Conservation (phyloP, 768 basidiomycete genomes). For the Daedaleopsis nitida region DNA sequence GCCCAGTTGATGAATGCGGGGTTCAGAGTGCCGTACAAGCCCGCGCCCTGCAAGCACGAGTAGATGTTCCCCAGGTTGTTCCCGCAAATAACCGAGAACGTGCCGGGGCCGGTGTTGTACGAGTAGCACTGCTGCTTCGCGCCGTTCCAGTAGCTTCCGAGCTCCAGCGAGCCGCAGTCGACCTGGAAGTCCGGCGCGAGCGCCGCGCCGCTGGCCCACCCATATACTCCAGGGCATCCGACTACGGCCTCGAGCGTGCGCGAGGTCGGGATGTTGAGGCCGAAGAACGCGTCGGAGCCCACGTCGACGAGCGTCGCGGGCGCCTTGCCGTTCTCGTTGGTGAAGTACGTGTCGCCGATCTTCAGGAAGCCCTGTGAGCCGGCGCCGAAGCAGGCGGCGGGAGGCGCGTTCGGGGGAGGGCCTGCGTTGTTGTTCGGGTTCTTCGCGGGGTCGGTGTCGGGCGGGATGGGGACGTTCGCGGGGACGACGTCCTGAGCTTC, state of each 20-base stretch:
- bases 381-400: conserved; percentile 9
- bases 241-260: not conserved
- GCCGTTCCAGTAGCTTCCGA: conserved; percentile 12
- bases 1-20: conserved; percentile 9
- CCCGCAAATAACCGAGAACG: not conserved
- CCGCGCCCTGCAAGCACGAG: conserved; percentile 6
- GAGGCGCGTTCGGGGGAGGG: not conserved
- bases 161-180: conserved; percentile 8
- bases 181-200: conserved; percentile 7
- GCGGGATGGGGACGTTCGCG: not conserved
- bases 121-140: conserved; percentile 7
- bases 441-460: not conserved
- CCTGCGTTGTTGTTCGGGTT: not conserved
- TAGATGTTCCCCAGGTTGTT: conserved; percentile 4
- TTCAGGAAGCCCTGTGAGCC: conserved; percentile 10
- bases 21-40: not conserved
- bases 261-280: not conserved
- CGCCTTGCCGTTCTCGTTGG: not conserved
- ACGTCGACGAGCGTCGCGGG: conserved; percentile 3
- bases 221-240: conserved; percentile 3
- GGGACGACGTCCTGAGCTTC: conserved; percentile 1
- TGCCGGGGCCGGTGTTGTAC: not conserved
- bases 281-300: conserved; percentile 11
- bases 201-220: not conserved
- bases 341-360: not conserved